Base-by-base conservation (phyloP, 495 filamentous ascomycete genomes). In the Aspergillus heteromorphus region DNA sequence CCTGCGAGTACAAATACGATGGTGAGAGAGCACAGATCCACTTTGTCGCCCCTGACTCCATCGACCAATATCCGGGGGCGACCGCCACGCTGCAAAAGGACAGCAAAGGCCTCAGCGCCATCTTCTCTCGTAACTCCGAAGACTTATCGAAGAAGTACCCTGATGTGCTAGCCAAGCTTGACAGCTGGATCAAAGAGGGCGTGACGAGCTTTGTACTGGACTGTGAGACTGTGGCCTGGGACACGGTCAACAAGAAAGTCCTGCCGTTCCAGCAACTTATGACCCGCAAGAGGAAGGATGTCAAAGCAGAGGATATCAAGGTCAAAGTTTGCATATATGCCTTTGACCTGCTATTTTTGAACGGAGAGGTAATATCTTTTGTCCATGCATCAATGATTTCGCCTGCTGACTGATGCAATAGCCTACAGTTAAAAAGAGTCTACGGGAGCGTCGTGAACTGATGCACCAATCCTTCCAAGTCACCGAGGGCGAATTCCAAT, bases 171-270 rank as follows among this genome's bases (percentile, higher is more conserved):
- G 87, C 77, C 7, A 96, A 92, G 65, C 82, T 98, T 6, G 74
- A 87, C 31, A 84, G 79, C 2, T 98, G 93, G 93, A 83, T 98
- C 55, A 96, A 95, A 63, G 71, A 82, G 0, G 91, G 83, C 19
- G 93, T 93, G 16, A 86, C 88, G 69, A 95, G 89, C 60, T 98
- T 98, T 63, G 95, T 98, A 4, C 74, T 98, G 7, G 93, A 98
- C 66, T 97, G 95, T 72, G 93, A 98, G 73, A 95, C 92, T 0
- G 95, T 97, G n/a, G 93, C 87, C 2, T 98, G 95, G 95, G 95
- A 98, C 69, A 79, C 87, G 1, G 78, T 78, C 2, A 88, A 91
- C 75, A 96, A 97, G 76, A 92, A 95, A 68, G 87, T 98, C 5
- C 72, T 97, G 13, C 93, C 93, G 0, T 98, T 98, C 77, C 93